A percentile compares a stretch with the other conserved stretches of the same genome.
phyloP scores from a whole-genome alignment of 805 yeast species.

The Sugiyamaella qingdaonensis region DNA sequence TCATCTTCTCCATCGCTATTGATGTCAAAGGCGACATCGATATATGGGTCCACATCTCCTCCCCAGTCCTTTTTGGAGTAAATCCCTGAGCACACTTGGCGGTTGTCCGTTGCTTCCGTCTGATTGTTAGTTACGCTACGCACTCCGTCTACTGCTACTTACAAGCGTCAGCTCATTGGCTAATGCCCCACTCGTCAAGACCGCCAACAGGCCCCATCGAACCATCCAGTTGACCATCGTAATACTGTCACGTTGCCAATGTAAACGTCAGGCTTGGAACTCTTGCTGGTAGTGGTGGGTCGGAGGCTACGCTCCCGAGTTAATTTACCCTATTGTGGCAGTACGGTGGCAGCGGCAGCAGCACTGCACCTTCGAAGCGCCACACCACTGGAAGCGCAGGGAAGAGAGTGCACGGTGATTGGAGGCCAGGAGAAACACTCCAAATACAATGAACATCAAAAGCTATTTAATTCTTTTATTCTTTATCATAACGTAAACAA shows the following conservation, averaged over 20 bases:
- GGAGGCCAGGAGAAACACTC: not conserved
- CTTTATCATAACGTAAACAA: no score
- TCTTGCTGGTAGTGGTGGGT: no score
- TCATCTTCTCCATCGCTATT: slow-evolving; percentile 31
- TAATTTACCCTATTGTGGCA: not conserved
- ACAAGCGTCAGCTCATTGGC: slow-evolving; percentile 23
- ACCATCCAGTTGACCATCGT: not conserved
- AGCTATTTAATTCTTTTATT: no score
- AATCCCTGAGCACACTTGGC: slow-evolving; percentile 85
- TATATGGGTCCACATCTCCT: slow-evolving; percentile 64
- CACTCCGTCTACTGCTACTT: slow-evolving; percentile 5
- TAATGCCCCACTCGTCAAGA: slow-evolving; percentile 12
- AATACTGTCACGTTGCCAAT: not conserved
- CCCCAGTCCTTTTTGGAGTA: slow-evolving; percentile 85
- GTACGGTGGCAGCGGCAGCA: not conserved
- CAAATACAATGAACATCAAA: no score
- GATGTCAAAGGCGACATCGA: slow-evolving; percentile 35
- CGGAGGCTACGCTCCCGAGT: not conserved
- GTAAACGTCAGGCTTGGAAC: no score
- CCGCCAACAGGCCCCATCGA: slow-evolving; percentile 10
- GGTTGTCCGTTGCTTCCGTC: slow-evolving; percentile 33
- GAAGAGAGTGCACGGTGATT: no score
- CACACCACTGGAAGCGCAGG: no score
- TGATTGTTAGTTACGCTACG: not conserved
- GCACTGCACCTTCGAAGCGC: no score